A percentile compares a stretch with the other conserved stretches of the same genome.
These are phyloP conservation scores for Tuber magnatum DNA, from an alignment of 495 filamentous ascomycete genomes.

Conservation along the genomic window DNA sequence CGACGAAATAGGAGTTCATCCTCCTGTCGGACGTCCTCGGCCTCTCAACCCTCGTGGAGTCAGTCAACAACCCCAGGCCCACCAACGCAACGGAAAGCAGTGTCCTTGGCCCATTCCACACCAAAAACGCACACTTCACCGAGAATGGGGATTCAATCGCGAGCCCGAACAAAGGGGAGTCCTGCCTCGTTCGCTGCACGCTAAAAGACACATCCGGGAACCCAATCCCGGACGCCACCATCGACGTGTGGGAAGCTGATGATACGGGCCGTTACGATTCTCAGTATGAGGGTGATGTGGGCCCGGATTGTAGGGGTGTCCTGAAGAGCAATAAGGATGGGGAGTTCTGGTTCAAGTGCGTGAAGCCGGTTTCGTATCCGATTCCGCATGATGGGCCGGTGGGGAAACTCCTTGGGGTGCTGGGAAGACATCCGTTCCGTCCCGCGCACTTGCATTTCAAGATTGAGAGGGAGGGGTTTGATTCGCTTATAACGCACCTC, in stretches of 20 bases:
- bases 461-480: conserved; percentile 80
- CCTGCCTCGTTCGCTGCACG: conserved; percentile 69
- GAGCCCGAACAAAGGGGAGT: conserved; percentile 61
- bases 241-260: conserved; percentile 95
- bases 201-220: conserved; percentile 61
- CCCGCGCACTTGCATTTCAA: conserved; percentile 93
- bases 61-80: conserved; percentile 86
- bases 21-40: conserved; percentile 87
- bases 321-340: conserved; percentile 65
- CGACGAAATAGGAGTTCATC: conserved; percentile 69
- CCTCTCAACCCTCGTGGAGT: conserved; percentile 81
- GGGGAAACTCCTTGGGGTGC: conserved; percentile 61
- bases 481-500: conserved; percentile 76
- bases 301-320: conserved; percentile 73
- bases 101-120: conserved; percentile 89
- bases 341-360: conserved; percentile 79
- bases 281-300: conserved; percentile 62
- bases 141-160: conserved; percentile 62
- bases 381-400: conserved; percentile 89
- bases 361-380: conserved; percentile 80
- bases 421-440: conserved; percentile 71
- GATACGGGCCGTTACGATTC: conserved; percentile 82
- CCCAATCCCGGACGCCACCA: conserved; percentile 62
- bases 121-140: conserved; percentile 68
- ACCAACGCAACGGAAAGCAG: conserved; percentile 70